Base-by-base conservation (phyloP, 139 green algal species). In the Mychonastes homosphaera region DNA sequence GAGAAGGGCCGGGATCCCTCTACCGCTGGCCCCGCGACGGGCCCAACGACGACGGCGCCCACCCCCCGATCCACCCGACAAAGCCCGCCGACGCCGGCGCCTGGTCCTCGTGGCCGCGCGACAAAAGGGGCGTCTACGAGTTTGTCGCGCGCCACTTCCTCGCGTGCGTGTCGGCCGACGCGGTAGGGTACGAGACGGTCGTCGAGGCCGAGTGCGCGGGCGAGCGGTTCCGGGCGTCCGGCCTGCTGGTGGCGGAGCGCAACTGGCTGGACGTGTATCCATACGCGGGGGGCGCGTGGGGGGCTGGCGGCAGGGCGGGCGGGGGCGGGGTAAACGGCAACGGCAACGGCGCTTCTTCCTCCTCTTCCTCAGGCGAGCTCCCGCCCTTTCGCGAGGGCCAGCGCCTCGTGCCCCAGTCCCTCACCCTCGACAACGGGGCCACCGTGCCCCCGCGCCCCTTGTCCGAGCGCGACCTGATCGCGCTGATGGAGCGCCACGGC, bases 261-360 rank as follows among this genome's bases (percentile, higher is more conserved):
- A 97, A 96, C 73, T 99, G 83, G 77, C 81, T 99, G 71, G 83
- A 96, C 8, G 85, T 99, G 28, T 99, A 96, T 74, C 75, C 80
- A 18, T 97, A 85, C 53, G 67, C 73, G n/a, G n/a, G n/a, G n/a
- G n/a, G n/a, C 13, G 69, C 46, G 23, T 97, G 88, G 88, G 87
- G 86, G n/a, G n/a, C n/a, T n/a, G n/a, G n/a, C n/a, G n/a, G n/a
- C n/a, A n/a, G n/a, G n/a, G n/a, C n/a, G n/a, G n/a, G n/a, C n/a
- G n/a, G n/a, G n/a, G n/a, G n/a, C n/a, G n/a, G n/a, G n/a, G n/a
- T n/a, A n/a, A n/a, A n/a, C n/a, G 81, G 84, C 47, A 80, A 86
- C 35, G 74, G 57, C 28, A 74, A 77, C 49, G n/a, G n/a, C n/a
- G n/a, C n/a, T n/a, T n/a, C n/a, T n/a, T n/a, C n/a, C n/a, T n/a